These are phyloP conservation scores for Barnettozyma salicaria DNA, from an alignment of 805 yeast species.

Conservation along the genomic window DNA sequence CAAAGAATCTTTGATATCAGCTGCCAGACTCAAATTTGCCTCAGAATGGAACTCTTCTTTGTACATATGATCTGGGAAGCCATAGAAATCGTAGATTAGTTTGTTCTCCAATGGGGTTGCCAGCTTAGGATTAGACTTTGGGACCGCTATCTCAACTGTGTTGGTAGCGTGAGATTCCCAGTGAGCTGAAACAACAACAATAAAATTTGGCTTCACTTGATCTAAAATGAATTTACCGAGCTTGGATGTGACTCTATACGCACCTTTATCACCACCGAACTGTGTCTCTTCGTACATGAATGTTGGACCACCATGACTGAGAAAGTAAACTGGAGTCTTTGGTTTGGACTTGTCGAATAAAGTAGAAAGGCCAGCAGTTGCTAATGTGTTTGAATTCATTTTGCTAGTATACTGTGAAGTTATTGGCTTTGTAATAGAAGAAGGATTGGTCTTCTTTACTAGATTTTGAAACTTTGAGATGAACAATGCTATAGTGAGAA, in stretches of 20 bases:
- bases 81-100: slow-evolving; percentile 68
- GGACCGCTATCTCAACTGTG: slow-evolving; percentile 44
- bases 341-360: slow-evolving; percentile 17
- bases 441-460: slow-evolving; percentile 1
- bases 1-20: slow-evolving; percentile 38
- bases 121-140: slow-evolving; percentile 19
- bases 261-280: slow-evolving; percentile 50
- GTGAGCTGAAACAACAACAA: slow-evolving; percentile 69
- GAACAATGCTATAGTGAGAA: slow-evolving; percentile 17
- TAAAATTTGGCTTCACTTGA: slow-evolving; percentile 53
- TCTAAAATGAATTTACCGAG: slow-evolving; percentile 48
- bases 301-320: slow-evolving; percentile 84
- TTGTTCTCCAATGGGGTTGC: slow-evolving; percentile 37
- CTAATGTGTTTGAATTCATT: background rate
- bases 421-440: slow-evolving; percentile 1
- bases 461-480: slow-evolving; percentile 9
- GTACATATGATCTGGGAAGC: slow-evolving; percentile 64
- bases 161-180: slow-evolving; percentile 51
- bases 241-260: slow-evolving; percentile 43
- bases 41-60: slow-evolving; percentile 52
- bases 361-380: background rate
- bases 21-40: slow-evolving; percentile 38
- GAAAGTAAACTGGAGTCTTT: slow-evolving; percentile 52
- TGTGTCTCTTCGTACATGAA: slow-evolving; percentile 53
- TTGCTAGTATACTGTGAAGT: background rate